These are phyloP conservation scores for Metschnikowia continentalis DNA, from an alignment of 805 yeast genomes.

Conservation along the genomic window DNA sequence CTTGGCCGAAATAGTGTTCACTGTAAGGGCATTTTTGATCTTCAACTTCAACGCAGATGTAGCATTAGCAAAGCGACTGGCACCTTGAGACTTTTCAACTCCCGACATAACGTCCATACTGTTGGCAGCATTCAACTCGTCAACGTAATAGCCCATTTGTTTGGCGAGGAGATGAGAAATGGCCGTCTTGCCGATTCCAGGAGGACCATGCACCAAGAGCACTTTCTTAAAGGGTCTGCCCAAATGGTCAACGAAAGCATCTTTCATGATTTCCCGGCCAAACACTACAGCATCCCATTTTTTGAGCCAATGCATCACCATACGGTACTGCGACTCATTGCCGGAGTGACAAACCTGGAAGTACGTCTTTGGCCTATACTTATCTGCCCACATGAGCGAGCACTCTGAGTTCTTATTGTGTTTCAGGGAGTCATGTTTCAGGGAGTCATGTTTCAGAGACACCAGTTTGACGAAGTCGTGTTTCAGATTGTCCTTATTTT, in stretches of 20 bases:
- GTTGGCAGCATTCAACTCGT: slow-evolving; percentile 77
- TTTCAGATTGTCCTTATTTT: not conserved
- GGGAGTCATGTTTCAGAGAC: not conserved
- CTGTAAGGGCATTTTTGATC: slow-evolving; percentile 53
- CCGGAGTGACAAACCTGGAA: slow-evolving; percentile 41
- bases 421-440: not conserved
- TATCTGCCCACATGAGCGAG: slow-evolving; percentile 34
- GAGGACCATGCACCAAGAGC: slow-evolving; percentile 81
- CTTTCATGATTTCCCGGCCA: slow-evolving; percentile 18
- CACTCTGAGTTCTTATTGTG: not conserved
- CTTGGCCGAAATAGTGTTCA: slow-evolving; percentile 55
- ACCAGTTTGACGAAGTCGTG: not conserved
- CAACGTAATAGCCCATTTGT: slow-evolving; percentile 73
- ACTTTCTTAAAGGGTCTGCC: slow-evolving; percentile 50
- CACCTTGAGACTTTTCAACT: slow-evolving; percentile 10
- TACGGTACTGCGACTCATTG: slow-evolving; percentile 39
- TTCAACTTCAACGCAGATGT: slow-evolving; percentile 31
- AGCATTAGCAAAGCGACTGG: slow-evolving; percentile 20
- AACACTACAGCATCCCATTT: slow-evolving; percentile 36
- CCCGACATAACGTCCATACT: slow-evolving; percentile 36
- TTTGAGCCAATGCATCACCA: slow-evolving; percentile 37
- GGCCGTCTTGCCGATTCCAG: slow-evolving; percentile 91
- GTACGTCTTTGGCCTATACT: slow-evolving; percentile 34
- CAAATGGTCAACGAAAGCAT: slow-evolving; percentile 21
- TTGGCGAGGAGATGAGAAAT: slow-evolving; percentile 80